Conservation (phyloP, 1,139 yeast species). For the Zygosaccharomyces sapae region DNA sequence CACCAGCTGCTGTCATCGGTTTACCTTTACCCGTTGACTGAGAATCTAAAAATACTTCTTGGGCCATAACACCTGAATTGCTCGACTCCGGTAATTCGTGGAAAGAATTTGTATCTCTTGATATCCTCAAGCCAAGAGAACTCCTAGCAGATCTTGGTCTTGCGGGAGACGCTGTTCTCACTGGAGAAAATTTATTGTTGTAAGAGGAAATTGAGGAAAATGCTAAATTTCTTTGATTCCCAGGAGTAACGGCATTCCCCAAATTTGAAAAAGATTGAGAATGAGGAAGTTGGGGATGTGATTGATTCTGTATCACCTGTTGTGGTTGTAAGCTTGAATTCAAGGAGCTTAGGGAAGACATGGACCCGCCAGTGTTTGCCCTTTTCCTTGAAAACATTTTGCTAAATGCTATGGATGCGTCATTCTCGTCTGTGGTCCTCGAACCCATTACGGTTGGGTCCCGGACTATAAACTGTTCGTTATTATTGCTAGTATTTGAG, state of each 20-base stretch:
- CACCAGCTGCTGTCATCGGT: neutral
- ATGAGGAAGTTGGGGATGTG: conserved; percentile 5
- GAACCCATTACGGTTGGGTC: conserved; percentile 8
- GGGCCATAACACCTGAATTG: neutral
- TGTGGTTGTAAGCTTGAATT: conserved; percentile 9
- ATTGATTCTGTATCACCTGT: conserved; percentile 5
- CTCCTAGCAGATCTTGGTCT: conserved; percentile 31
- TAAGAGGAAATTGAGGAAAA: conserved; percentile 27
- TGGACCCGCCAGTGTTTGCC: conserved; percentile 34
- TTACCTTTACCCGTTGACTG: conserved; percentile 1
- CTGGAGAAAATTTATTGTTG: conserved; percentile 30
- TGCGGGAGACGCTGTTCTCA: conserved; percentile 32
- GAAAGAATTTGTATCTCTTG: conserved; percentile 25
- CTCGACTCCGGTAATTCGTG: conserved; percentile 7
- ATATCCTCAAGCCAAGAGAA: conserved; percentile 25
- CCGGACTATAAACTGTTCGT: conserved; percentile 4
- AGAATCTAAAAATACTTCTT: conserved; percentile 1
- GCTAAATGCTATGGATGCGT: conserved; percentile 37
- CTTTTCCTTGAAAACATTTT: conserved; percentile 35
- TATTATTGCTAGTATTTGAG: neutral
- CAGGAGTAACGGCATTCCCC: neutral
- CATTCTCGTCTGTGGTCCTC: conserved; percentile 30
- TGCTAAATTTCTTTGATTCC: conserved; percentile 21
- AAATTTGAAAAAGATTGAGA: conserved; percentile 9
- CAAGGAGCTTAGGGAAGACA: conserved; percentile 24